phyloP scores from a whole-genome alignment of 306 rosid species.

The Macrotyloma uniflorum region DNA sequence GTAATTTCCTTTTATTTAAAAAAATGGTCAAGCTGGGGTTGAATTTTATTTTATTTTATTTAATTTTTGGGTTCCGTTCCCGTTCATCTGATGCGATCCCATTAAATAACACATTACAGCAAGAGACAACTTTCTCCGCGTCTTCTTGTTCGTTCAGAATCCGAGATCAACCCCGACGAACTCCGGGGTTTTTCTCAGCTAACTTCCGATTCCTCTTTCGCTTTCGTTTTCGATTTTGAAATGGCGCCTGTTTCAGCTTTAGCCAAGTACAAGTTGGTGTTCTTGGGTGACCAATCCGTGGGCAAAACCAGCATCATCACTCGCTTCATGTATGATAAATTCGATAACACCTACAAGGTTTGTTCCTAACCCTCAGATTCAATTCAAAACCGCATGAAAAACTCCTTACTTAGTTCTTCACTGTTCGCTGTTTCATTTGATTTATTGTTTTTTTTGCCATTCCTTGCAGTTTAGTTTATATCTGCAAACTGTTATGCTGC shows the following conservation, averaged over 20 bases:
- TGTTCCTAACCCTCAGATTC: slow-evolving; percentile 38
- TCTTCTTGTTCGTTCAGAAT: not conserved
- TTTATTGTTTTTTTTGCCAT: not conserved
- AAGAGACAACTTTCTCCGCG: not conserved
- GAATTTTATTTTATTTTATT: not conserved
- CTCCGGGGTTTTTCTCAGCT: slow-evolving; percentile 28
- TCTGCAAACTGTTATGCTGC: too few relatives aligned
- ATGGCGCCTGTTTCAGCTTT: slow-evolving; percentile 65
- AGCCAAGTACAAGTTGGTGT: slow-evolving; percentile 61
- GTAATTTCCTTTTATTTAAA: not conserved
- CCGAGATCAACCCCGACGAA: slow-evolving; percentile 26
- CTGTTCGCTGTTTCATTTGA: not conserved
- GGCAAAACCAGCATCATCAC: slow-evolving; percentile 65
- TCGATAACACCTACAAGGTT: slow-evolving; percentile 60
- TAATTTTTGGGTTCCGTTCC: not conserved
- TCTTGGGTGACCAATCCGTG: slow-evolving; percentile 62
- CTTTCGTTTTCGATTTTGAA: not conserved
- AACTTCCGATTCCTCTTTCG: not conserved
- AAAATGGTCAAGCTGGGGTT: not conserved
- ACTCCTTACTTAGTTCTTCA: not conserved
- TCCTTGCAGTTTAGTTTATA: too few relatives aligned
- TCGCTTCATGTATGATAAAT: slow-evolving; percentile 63
- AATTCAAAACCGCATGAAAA: not conserved
- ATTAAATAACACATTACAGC: not conserved
- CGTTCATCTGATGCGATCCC: not conserved